Conservation (phyloP, 352 stramenopile species). For the Globisporangium emineosum region DNA sequence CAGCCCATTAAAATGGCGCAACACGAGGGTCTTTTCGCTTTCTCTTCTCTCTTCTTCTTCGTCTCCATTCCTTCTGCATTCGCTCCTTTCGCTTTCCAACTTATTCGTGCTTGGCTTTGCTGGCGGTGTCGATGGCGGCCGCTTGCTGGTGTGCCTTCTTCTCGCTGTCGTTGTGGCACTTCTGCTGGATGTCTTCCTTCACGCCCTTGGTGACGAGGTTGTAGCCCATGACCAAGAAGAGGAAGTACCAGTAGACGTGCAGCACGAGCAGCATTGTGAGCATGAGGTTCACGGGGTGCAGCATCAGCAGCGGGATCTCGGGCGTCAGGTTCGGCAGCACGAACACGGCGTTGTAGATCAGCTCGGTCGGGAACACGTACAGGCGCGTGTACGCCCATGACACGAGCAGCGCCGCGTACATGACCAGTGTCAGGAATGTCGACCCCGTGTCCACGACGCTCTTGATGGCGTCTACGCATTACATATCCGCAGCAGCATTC, state of each 20-base stretch:
- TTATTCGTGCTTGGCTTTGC: slow-evolving; percentile 17
- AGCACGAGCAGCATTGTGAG: slow-evolving; percentile 37
- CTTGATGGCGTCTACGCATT: slow-evolving; percentile 61
- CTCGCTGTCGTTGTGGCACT: slow-evolving; percentile 17
- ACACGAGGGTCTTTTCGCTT: background rate
- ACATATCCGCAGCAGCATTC: background rate
- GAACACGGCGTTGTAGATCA: slow-evolving; percentile 34
- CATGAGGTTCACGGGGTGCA: slow-evolving; percentile 35
- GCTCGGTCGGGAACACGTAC: slow-evolving; percentile 33
- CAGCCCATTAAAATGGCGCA: background rate
- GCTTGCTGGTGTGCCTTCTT: background rate
- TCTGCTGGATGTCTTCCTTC: slow-evolving; percentile 43
- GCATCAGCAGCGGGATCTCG: slow-evolving; percentile 27
- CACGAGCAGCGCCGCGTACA: slow-evolving; percentile 33
- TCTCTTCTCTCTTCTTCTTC: background rate
- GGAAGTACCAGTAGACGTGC: slow-evolving; percentile 40
- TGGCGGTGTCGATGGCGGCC: background rate
- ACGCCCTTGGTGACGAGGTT: slow-evolving; percentile 36
- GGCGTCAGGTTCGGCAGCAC: slow-evolving; percentile 26
- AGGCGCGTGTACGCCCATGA: slow-evolving; percentile 38
- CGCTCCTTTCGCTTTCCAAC: background rate
- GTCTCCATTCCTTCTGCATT: background rate
- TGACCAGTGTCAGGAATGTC: slow-evolving; percentile 30
- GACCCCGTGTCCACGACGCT: slow-evolving; percentile 51
- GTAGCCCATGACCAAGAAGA: slow-evolving; percentile 50